These are phyloP conservation scores for Dalechampia spathulata DNA, from an alignment of 441 rosid genomes.

Conservation along the genomic window DNA sequence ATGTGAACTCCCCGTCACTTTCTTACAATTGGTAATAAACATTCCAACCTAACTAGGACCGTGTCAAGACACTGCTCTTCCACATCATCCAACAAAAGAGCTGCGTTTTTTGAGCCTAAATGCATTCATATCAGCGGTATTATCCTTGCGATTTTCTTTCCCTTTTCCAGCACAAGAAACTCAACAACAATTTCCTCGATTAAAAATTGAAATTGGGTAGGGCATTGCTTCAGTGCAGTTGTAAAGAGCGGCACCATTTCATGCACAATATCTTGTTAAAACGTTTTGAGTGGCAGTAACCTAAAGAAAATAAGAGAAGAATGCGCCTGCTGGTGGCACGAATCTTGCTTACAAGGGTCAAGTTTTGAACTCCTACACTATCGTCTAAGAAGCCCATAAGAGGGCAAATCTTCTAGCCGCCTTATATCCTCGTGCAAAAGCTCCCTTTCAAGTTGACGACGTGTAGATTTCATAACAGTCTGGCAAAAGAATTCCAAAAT, in stretches of 20 bases:
- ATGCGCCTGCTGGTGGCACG: conserved; percentile 18
- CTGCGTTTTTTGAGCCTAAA: neutral
- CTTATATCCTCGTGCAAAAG: conserved; percentile 65
- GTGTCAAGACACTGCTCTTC: neutral
- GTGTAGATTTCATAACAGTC: conserved; percentile 95
- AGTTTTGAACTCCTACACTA: conserved; percentile 25
- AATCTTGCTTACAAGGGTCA: conserved; percentile 23
- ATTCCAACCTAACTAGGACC: conserved; percentile 1
- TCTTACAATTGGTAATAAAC: conserved; percentile 7
- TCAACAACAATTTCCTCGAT: conserved; percentile 6
- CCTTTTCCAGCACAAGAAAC: conserved; percentile 12
- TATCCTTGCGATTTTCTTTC: conserved; percentile 11
- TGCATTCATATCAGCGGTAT: conserved; percentile 1
- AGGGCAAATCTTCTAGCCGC: conserved; percentile 76
- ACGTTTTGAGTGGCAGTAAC: conserved; percentile 8
- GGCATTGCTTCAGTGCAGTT: conserved; percentile 13
- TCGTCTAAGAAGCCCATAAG: conserved; percentile 56
- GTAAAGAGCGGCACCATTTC: conserved; percentile 10
- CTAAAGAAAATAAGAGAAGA: neutral
- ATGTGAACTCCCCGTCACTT: neutral
- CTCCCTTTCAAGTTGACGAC: conserved; percentile 86
- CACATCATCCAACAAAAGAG: neutral
- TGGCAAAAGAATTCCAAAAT: conserved; percentile 11
- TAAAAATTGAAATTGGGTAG: conserved; percentile 5
- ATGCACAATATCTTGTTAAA: conserved; percentile 21